A percentile compares a stretch with the other conserved stretches of the same genome.
Conservation (phyloP, 805 yeast species). For the Kazachstania africana region DNA sequence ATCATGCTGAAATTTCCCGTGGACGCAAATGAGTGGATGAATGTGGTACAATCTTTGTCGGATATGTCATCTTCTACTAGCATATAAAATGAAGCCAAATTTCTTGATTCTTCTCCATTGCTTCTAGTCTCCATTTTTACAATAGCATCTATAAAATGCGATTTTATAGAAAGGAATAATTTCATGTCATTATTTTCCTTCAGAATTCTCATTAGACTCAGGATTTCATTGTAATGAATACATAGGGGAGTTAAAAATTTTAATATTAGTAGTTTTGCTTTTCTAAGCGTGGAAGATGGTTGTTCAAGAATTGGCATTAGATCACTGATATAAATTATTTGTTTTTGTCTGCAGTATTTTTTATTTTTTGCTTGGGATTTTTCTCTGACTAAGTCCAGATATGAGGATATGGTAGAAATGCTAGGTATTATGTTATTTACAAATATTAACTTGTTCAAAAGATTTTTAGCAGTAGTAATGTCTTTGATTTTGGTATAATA, state of each 20-base stretch:
- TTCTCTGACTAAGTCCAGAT: not conserved
- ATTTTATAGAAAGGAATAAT: not conserved
- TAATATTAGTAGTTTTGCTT: conserved; percentile 7
- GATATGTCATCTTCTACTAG: no score
- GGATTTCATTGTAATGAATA: conserved; percentile 14
- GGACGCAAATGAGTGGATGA: not conserved
- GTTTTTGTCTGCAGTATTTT: not conserved
- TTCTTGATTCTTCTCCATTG: not conserved
- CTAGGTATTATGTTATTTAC: not conserved
- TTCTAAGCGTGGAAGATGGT: not conserved
- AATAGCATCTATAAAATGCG: not conserved
- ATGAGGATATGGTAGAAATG: not conserved
- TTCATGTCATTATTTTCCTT: not conserved
- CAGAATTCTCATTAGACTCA: conserved; percentile 8
- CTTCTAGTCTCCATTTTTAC: not conserved
- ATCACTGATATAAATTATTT: conserved; percentile 12
- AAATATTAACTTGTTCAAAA: no score
- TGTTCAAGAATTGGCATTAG: conserved; percentile 12
- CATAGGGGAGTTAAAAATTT: conserved; percentile 12
- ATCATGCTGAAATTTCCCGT: conserved; percentile 1
- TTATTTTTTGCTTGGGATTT: not conserved
- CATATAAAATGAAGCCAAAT: not conserved
- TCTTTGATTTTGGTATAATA: not conserved
- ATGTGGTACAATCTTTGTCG: not conserved
- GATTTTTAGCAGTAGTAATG: not conserved